Evolutionary conservation across 768 basidiomycete genomes (phyloP).

Genomic region (Auriculariales sp.): DNA sequence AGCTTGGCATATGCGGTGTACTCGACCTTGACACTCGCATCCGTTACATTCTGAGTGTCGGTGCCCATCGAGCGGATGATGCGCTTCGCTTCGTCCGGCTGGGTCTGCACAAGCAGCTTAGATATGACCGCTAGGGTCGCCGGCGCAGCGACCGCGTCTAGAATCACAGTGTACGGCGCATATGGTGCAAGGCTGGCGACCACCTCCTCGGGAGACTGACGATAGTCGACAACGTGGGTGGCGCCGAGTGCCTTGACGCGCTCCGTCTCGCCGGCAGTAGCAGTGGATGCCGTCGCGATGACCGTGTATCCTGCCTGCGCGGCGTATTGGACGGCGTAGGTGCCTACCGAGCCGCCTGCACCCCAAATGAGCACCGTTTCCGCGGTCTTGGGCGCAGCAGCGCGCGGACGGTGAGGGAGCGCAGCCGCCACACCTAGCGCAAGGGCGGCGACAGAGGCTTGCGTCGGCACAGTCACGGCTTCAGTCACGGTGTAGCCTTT

Average conservation of each 20-base stretch:
- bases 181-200: not conserved
- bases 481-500: not conserved
- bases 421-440: not conserved
- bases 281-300: constrained; percentile 2
- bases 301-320: constrained; percentile 1
- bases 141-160: not conserved
- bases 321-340: constrained; percentile 1
- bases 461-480: not conserved
- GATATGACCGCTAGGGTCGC: not conserved
- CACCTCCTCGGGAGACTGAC: not conserved
- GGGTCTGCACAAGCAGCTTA: too few species aligned
- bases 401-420: not conserved
- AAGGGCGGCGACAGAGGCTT: not conserved
- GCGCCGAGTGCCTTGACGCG: not conserved
- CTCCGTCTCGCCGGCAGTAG: not conserved
- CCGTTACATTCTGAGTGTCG: not conserved
- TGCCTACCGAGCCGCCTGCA: not conserved
- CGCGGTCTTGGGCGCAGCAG: not conserved
- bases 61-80: not conserved
- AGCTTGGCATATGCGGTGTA: not conserved
- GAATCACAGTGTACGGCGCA: not conserved
- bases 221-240: constrained; percentile 1
- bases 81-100: not conserved
- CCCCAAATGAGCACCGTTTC: constrained; percentile 3
- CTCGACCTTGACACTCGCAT: not conserved